Conservation (phyloP, 768 basidiomycete genomes). For the Rhodotorula paludigena region DNA sequence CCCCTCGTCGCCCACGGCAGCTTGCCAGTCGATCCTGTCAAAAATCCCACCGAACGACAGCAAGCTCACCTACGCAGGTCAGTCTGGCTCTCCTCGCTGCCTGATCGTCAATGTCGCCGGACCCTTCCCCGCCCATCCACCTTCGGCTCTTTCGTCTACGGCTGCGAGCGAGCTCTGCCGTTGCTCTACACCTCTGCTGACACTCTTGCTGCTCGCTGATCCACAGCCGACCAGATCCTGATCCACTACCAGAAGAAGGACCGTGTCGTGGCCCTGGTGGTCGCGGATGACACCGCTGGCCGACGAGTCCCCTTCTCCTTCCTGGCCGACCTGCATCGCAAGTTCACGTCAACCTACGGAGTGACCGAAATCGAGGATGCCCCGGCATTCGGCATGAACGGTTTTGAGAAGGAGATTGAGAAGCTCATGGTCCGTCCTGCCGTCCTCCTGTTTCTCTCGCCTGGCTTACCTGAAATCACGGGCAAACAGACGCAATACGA, state of each 20-base stretch:
- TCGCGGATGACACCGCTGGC: conserved; percentile 89
- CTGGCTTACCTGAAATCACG: no score
- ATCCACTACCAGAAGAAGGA: conserved; percentile 51
- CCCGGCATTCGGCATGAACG: conserved; percentile 46
- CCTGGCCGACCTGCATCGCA: conserved; percentile 70
- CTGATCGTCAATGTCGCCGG: not conserved
- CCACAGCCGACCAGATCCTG: conserved; percentile 39
- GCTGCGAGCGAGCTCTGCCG: no score
- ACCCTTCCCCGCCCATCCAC: not conserved
- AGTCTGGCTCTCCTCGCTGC: not conserved
- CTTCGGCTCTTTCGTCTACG: no score
- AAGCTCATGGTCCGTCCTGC: conserved; percentile 40
- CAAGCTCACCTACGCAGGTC: conserved; percentile 50
- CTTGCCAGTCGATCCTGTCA: conserved; percentile 67
- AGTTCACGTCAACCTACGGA: conserved; percentile 49
- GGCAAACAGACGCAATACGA: conserved; percentile 65
- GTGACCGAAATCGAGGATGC: conserved; percentile 47
- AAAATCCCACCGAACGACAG: conserved; percentile 90
- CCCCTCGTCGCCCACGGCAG: not conserved
- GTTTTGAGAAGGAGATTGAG: conserved; percentile 48
- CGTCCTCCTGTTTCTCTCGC: not conserved
- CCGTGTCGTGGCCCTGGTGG: conserved; percentile 80
- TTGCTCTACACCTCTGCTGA: not conserved
- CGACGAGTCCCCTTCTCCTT: conserved; percentile 93
- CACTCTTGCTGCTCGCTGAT: not conserved